Conservation (phyloP, 768 basidiomycete species). For the Rhizopogon vesiculosus region DNA sequence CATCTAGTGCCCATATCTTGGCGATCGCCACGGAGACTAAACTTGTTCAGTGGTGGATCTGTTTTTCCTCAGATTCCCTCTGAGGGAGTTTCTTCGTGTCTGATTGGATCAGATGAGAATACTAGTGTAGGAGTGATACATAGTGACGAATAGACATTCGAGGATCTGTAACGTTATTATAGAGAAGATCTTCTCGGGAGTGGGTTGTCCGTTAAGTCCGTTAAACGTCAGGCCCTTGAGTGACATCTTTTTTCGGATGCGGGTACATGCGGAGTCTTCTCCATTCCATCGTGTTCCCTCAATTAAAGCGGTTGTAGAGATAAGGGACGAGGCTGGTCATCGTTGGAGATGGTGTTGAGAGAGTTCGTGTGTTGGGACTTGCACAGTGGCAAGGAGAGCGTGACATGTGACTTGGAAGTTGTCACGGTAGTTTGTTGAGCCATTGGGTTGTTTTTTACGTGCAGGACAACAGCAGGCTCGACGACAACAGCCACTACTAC, state of each 20-base stretch:
- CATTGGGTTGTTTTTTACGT: conserved; percentile 6
- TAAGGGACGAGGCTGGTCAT: background rate
- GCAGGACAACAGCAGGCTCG: conserved; percentile 1
- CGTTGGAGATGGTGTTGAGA: conserved; percentile 4
- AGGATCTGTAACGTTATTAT: conserved; percentile 2
- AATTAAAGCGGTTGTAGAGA: background rate
- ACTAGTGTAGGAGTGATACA: background rate
- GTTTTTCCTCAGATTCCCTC: background rate
- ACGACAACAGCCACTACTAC: background rate
- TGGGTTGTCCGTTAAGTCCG: conserved; percentile 13
- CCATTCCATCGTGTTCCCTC: conserved; percentile 2
- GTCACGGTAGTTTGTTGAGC: conserved; percentile 10
- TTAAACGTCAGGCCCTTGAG: conserved; percentile 14
- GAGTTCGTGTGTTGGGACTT: too few relatives aligned
- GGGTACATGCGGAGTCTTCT: conserved; percentile 10
- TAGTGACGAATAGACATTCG: conserved; percentile 2
- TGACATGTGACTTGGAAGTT: conserved; percentile 25
- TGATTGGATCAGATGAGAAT: background rate
- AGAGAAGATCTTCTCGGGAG: conserved; percentile 3
- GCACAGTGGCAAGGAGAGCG: background rate
- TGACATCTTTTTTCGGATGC: conserved; percentile 16
- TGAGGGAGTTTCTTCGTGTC: background rate
- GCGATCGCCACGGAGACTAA: background rate
- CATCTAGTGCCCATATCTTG: background rate
- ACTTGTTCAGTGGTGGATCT: background rate